phyloP scores from a whole-genome alignment of 805 yeast species.

The Kuraishia cidri region DNA sequence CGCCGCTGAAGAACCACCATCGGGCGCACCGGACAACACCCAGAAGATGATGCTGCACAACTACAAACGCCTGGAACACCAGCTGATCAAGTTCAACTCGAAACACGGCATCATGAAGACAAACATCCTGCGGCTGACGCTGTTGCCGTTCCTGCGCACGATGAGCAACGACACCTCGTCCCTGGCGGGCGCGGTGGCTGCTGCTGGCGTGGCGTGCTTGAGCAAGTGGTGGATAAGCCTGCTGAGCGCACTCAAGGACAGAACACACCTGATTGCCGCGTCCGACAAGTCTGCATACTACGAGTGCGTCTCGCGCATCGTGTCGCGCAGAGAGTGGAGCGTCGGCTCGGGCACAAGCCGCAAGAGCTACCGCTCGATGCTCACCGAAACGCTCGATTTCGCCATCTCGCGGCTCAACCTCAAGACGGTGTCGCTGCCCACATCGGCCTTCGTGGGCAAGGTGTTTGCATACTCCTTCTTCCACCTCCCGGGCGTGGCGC shows the following conservation, averaged over 20 bases:
- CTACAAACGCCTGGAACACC: slow-evolving; percentile 30
- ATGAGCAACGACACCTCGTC: slow-evolving; percentile 7
- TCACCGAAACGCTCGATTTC: slow-evolving; percentile 45
- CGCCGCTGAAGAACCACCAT: too few relatives aligned
- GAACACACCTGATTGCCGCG: slow-evolving; percentile 24
- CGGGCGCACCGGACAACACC: too few relatives aligned
- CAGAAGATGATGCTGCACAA: background rate
- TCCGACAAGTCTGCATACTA: slow-evolving; percentile 42
- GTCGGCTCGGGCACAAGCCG: slow-evolving; percentile 12
- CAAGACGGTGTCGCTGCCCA: slow-evolving; percentile 44
- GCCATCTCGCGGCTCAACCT: slow-evolving; percentile 37
- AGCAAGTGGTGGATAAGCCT: slow-evolving; percentile 49
- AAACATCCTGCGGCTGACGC: slow-evolving; percentile 35
- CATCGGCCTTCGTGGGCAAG: slow-evolving; percentile 63
- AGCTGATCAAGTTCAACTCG: slow-evolving; percentile 32
- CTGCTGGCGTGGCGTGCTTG: slow-evolving; percentile 10
- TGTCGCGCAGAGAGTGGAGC: slow-evolving; percentile 38
- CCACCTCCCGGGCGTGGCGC: slow-evolving; percentile 44
- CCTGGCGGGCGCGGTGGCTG: slow-evolving; percentile 3
- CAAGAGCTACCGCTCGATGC: slow-evolving; percentile 19
- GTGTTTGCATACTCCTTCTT: slow-evolving; percentile 57
- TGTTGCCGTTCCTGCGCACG: slow-evolving; percentile 33
- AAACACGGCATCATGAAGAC: slow-evolving; percentile 28
- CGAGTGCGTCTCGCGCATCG: slow-evolving; percentile 43
- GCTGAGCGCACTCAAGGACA: slow-evolving; percentile 19